Evolutionary conservation across 352 stramenopile species (phyloP).

Genomic region (Phytophthora hibernalis): DNA sequence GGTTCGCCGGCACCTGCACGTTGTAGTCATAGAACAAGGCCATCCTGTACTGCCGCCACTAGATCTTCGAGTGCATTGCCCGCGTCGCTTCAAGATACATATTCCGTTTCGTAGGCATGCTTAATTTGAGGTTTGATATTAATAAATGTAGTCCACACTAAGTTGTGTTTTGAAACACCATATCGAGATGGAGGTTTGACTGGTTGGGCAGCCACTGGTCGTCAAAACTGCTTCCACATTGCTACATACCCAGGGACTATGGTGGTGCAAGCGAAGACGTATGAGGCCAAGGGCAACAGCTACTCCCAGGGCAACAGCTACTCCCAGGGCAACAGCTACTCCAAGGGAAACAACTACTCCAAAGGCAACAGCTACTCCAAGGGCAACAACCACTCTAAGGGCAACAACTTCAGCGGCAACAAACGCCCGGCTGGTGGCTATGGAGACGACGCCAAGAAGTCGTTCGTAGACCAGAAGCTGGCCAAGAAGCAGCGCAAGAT

Average conservation of each 20-base stretch:
- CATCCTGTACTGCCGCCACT: conserved; percentile 10
- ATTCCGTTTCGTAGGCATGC: not conserved
- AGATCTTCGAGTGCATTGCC: conserved; percentile 18
- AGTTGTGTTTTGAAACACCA: not conserved
- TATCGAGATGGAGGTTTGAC: conserved; percentile 22
- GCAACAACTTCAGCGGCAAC: conserved; percentile 52
- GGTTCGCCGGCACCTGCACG: conserved; percentile 65
- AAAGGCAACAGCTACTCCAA: conserved; percentile 6
- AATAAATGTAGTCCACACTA: not conserved
- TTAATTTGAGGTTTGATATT: no score
- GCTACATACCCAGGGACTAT: conserved; percentile 17
- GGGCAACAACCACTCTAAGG: conserved; percentile 9
- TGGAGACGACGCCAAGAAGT: conserved; percentile 78
- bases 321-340: no score
- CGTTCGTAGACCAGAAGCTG: conserved; percentile 87
- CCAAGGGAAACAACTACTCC: no score
- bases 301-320: conserved; percentile 9
- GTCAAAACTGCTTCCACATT: conserved; percentile 1
- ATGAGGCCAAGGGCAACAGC: conserved; percentile 36
- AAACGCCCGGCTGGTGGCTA: conserved; percentile 58
- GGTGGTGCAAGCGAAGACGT: conserved; percentile 37
- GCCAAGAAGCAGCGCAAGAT: conserved; percentile 96
- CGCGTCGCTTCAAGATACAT: conserved; percentile 35
- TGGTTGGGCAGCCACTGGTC: conserved; percentile 29
- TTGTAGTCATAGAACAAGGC: conserved; percentile 89